Evolutionary conservation across 345 rosid genomes (phyloP), one percentile per base, ranked within the genome.

Genomic region (Melaleuca quinquenervia): DNA sequence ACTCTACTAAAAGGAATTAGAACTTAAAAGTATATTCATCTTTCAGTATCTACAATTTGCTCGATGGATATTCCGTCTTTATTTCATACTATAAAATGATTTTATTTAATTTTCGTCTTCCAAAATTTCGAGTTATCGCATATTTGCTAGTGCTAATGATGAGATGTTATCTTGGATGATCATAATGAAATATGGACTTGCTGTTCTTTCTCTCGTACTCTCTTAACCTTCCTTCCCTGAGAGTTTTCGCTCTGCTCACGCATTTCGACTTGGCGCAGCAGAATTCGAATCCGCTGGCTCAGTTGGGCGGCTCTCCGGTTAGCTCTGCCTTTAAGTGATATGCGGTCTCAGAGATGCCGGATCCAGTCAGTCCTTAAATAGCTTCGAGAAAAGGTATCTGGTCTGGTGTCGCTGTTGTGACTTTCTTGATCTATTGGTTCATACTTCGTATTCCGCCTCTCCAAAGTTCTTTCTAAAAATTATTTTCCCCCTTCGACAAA

Each of bases 1-100:
- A 0, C 0, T 55, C 60, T 56, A 27, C 62, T 26, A 5, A n/a
- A n/a, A 41, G 41, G 4, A 41, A 2, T 41, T 41, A 4, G 41
- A 41, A 41, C 41, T 41, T 41, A 41, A 41, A 41, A 12, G 8
- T n/a, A 58, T n/a, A 1, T n/a, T 0, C 8, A n/a, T n/a, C 8
- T 58, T 58, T 58, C 70, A 11, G 12, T n/a, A 12, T 0, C 1
- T 10, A 2, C 6, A 56, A 11, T 5, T 56, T 5, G 14, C 32
- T 6, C 4, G 70, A 58, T 3, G 6, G 1, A 11, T n/a, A 3
- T 58, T 0, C 18, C 36, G 0, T 58, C 4, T 32, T n/a, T 0
- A 3, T 16, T 58, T 0, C 36, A 58, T 58, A n/a, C 36, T 58
- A 12, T n/a, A 58, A 51, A n/a, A n/a, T 58, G 1, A 58, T 58